phyloP scores from a whole-genome alignment of 1,284 basidiomycete genomes.

The Serendipita sp. region DNA sequence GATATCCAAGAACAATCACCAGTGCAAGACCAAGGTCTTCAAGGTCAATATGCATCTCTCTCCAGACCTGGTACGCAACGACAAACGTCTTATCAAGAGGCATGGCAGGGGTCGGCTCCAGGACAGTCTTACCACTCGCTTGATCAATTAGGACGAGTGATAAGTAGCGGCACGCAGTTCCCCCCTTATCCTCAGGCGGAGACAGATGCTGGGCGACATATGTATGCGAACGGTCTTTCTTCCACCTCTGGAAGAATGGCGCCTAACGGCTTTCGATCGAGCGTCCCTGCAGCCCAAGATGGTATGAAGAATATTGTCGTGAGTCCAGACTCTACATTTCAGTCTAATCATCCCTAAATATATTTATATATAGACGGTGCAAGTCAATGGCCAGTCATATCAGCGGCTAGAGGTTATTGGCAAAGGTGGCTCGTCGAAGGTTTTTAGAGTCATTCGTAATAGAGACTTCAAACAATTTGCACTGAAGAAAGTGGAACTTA shows the following conservation, averaged over 20 bases:
- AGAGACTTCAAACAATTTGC: slow-evolving; percentile 66
- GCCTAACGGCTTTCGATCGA: background rate
- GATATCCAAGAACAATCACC: background rate
- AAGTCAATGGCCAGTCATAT: slow-evolving; percentile 71
- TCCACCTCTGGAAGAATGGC: background rate
- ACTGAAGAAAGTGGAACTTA: slow-evolving; percentile 76
- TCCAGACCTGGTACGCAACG: background rate
- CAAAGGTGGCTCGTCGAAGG: slow-evolving; percentile 85
- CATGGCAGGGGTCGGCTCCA: background rate
- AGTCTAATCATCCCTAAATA: background rate
- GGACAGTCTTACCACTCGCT: background rate
- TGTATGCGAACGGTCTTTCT: background rate
- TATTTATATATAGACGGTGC: background rate
- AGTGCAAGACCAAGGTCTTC: background rate
- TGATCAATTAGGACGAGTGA: background rate
- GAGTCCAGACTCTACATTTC: background rate
- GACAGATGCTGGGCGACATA: background rate
- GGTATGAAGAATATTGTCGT: background rate
- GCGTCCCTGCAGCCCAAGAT: background rate
- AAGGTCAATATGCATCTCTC: background rate
- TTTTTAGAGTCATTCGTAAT: slow-evolving; percentile 72
- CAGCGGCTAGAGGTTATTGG: slow-evolving; percentile 77
- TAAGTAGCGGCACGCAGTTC: background rate
- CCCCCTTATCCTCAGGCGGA: background rate
- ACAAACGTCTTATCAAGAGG: background rate